These are phyloP conservation scores for Oidiodendron maius DNA, from an alignment of 495 filamentous ascomycete species.

Conservation along the genomic window DNA sequence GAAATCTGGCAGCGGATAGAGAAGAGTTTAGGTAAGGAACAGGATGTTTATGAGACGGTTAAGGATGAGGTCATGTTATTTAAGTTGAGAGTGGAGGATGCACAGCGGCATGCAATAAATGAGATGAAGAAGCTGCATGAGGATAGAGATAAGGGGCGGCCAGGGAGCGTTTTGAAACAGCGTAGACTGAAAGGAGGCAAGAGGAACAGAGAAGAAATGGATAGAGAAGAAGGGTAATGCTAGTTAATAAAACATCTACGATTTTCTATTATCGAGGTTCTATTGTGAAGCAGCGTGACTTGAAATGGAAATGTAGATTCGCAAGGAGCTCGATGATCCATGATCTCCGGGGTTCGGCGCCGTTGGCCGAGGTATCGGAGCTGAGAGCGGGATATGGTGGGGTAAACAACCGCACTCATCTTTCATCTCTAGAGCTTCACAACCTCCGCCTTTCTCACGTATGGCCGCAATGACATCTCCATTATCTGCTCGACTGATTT, in stretches of 20 bases:
- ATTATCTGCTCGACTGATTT: neutral
- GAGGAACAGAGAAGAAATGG: conserved; percentile 71
- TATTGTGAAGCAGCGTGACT: too few relatives aligned
- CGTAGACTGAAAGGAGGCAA: conserved; percentile 42
- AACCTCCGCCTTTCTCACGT: neutral
- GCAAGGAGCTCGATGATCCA: too few relatives aligned
- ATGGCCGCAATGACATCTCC: neutral
- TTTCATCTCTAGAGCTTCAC: too few relatives aligned
- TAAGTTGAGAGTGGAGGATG: conserved; percentile 71
- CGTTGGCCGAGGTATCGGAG: too few relatives aligned
- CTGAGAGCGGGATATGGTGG: too few relatives aligned
- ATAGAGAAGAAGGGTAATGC: conserved; percentile 71
- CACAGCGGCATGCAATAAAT: conserved; percentile 71
- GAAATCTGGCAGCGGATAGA: conserved; percentile 86
- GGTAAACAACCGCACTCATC: too few relatives aligned
- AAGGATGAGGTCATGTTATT: conserved; percentile 90
- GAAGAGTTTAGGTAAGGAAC: conserved; percentile 67
- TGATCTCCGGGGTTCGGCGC: too few relatives aligned
- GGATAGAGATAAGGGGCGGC: conserved; percentile 62
- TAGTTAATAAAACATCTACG: too few relatives aligned
- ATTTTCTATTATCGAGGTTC: too few relatives aligned
- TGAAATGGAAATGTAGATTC: too few relatives aligned
- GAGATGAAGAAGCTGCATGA: conserved; percentile 84
- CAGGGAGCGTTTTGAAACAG: conserved; percentile 52
- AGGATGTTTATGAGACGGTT: conserved; percentile 57